Conservation (phyloP, 2,329 filamentous ascomycete species). For the Cadophora gregata region DNA sequence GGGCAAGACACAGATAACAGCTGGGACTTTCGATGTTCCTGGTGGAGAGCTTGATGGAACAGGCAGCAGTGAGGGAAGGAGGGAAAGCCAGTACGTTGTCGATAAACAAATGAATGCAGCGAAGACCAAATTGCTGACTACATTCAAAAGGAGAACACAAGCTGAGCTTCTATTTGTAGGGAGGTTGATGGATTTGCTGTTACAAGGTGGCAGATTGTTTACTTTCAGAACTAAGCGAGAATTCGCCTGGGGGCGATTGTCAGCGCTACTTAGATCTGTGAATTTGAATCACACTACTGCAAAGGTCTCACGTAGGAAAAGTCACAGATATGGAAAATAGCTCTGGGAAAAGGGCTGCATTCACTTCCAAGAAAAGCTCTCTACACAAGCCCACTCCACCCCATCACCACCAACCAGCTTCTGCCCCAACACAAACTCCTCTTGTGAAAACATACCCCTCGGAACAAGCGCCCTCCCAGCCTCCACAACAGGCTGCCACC, state of each 20-base stretch:
- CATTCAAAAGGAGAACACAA: too few relatives aligned
- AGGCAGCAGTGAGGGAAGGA: too few relatives aligned
- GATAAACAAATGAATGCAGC: too few relatives aligned
- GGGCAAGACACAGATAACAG: too few relatives aligned
- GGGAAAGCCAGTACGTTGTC: too few relatives aligned
- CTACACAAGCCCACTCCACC: conserved; percentile 15
- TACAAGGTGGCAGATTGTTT: neutral
- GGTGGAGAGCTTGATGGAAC: too few relatives aligned
- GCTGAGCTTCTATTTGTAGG: too few relatives aligned
- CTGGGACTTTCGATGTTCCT: too few relatives aligned
- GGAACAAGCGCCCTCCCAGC: conserved; percentile 13
- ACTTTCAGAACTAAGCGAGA: neutral
- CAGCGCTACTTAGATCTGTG: neutral
- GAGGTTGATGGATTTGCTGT: neutral
- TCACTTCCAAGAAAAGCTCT: conserved; percentile 16
- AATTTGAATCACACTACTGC: neutral
- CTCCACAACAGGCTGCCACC: conserved; percentile 22
- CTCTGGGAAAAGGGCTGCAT: too few relatives aligned
- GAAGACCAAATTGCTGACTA: too few relatives aligned
- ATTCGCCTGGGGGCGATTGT: neutral
- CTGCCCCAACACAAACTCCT: conserved; percentile 4
- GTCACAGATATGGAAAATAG: neutral
- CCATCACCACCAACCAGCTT: conserved; percentile 7
- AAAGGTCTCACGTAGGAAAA: neutral
- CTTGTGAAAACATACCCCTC: neutral